Conservation (phyloP, 2,329 filamentous ascomycete species). For the Monosporascus sp. region DNA sequence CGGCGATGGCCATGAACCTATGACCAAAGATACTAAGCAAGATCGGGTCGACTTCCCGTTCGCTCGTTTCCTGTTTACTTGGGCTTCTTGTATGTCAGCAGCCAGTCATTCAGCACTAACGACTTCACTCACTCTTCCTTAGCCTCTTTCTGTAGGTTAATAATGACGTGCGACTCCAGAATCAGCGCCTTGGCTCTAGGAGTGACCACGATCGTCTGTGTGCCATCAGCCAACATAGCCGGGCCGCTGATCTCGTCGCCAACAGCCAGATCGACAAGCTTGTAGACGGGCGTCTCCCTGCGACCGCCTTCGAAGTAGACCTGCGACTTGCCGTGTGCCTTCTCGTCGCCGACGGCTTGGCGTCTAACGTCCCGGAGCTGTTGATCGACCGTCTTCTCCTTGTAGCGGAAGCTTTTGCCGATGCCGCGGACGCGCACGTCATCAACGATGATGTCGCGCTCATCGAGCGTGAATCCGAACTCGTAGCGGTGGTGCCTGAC, state of each 20-base stretch:
- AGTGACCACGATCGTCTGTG: slow-evolving; percentile 87
- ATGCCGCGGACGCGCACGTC: slow-evolving; percentile 86
- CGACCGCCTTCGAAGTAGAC: slow-evolving; percentile 85
- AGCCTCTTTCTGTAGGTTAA: slow-evolving; percentile 65
- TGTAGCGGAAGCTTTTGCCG: slow-evolving; percentile 76
- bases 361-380: slow-evolving; percentile 68
- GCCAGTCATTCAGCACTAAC: too few relatives aligned
- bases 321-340: slow-evolving; percentile 59
- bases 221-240: slow-evolving; percentile 80
- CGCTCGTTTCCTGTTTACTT: slow-evolving; percentile 18
- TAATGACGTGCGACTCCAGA: slow-evolving; percentile 81
- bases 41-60: slow-evolving; percentile 63
- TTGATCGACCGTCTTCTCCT: slow-evolving; percentile 77
- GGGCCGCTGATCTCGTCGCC: slow-evolving; percentile 73
- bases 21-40: slow-evolving; percentile 75
- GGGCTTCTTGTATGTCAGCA: slow-evolving; percentile 20
- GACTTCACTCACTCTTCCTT: slow-evolving; percentile 33
- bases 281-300: slow-evolving; percentile 74
- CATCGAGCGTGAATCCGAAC: slow-evolving; percentile 82
- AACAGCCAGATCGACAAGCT: slow-evolving; percentile 66
- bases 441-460: slow-evolving; percentile 84
- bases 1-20: slow-evolving; percentile 79
- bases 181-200: slow-evolving; percentile 72
- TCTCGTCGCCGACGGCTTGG: slow-evolving; percentile 50
- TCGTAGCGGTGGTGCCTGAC: slow-evolving; percentile 84